phyloP scores from a whole-genome alignment of 2,329 filamentous ascomycete species.

The Aspergillus pseudotamarii region DNA sequence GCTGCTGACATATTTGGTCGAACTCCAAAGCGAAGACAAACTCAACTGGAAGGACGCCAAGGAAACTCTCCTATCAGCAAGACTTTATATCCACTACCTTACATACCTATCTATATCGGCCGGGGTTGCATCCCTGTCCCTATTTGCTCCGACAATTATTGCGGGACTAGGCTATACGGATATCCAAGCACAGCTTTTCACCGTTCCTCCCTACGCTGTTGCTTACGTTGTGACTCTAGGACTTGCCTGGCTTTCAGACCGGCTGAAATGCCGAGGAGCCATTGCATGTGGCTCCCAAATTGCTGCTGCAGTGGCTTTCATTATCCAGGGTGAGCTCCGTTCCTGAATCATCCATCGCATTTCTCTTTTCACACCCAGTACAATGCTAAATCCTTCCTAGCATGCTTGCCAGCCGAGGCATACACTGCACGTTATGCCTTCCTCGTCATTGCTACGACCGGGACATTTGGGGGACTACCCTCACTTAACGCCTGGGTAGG shows the following conservation, averaged over 20 bases:
- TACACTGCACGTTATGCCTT: constrained; percentile 23
- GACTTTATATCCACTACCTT: constrained; percentile 9
- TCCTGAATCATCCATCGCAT: not conserved
- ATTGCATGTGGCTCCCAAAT: not conserved
- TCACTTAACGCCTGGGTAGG: constrained; percentile 30
- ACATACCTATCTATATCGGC: constrained; percentile 6
- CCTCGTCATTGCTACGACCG: constrained; percentile 20
- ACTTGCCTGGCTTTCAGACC: constrained; percentile 10
- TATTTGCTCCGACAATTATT: constrained; percentile 35
- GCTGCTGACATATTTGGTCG: not conserved
- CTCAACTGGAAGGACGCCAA: constrained; percentile 13
- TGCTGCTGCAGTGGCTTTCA: not conserved
- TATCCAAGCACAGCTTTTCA: constrained; percentile 22
- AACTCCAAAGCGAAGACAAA: not conserved
- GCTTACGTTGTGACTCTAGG: constrained; percentile 19
- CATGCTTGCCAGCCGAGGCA: not conserved
- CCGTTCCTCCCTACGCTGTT: constrained; percentile 22
- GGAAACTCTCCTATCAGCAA: not conserved
- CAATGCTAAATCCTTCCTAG: not conserved
- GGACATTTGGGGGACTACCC: constrained; percentile 29
- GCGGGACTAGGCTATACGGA: constrained; percentile 21
- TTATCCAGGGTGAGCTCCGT: not conserved
- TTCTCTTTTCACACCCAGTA: not conserved
- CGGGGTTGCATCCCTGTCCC: constrained; percentile 27
- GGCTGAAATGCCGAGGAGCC: constrained; percentile 4